Base-by-base conservation (phyloP, 768 basidiomycete genomes). In the Dentipellis fragilis region DNA sequence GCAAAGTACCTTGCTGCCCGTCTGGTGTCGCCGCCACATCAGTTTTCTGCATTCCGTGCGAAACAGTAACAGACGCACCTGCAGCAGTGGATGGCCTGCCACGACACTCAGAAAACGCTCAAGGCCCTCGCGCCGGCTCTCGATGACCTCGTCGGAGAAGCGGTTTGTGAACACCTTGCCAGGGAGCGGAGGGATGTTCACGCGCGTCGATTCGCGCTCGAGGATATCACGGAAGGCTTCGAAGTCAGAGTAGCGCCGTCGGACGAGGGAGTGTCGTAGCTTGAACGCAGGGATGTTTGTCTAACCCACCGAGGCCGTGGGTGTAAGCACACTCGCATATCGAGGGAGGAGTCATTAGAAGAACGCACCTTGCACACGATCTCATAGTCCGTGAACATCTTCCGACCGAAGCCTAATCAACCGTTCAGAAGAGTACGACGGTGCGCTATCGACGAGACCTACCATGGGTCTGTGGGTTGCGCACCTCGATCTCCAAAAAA, bases 381-480 rank as follows among this genome's bases (percentile, higher is more conserved):
- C 73, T 99, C 96, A 66, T 98, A 98, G 76, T 98, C 95, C 42
- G 96, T 99, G 72, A 90, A 99, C 94, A 95, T 95, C 79, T 97
- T 97, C 64, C 96, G 78, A 29, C 96, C 95, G 65, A 94, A 93
- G 34, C 93, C 93, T 93, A 51, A 47, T 34, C 14, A 19, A 19
- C 3, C 14, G 40, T 42, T 14, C 14, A 42, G 40, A 42, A 4
- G 11, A 34, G 36, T 14, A 38, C 14, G 4, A 49, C 50, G 51
- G 29, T 46, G 45, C 14, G 38, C 6, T 6, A 29, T 29, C 29
- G 6, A 23, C 10, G 19, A 12, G 11, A 59, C 80, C 62, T 62
- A 92, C 94, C 95, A 63, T 97, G 95, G 0, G 95, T 99, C 71
- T 95, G 92, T 7, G 95, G 94, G 68, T 95, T 96, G 63, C 89